These are phyloP conservation scores for Niebla homalea DNA, from an alignment of 495 filamentous ascomycete genomes.

Conservation along the genomic window DNA sequence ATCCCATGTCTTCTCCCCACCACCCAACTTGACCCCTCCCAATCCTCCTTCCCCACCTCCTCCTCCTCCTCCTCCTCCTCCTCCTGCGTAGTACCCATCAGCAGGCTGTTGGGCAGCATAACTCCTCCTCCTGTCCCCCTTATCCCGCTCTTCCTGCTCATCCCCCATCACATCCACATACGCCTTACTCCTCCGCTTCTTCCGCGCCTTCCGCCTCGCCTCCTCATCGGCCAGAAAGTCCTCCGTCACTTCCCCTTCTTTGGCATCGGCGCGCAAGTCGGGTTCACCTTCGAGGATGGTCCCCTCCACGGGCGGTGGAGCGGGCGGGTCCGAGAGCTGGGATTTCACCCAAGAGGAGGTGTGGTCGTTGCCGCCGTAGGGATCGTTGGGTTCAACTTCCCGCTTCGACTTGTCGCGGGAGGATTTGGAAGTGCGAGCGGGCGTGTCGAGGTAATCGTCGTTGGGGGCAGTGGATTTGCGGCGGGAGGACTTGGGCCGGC, in stretches of 20 bases:
- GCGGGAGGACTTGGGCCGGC: conserved; percentile 13
- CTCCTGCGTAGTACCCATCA: conserved; percentile 24
- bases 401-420: background rate
- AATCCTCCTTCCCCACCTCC: conserved; percentile 29
- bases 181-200: conserved; percentile 10
- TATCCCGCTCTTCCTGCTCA: conserved; percentile 20
- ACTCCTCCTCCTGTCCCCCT: conserved; percentile 22
- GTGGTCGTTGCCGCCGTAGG: conserved; percentile 34
- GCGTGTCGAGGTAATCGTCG: conserved; percentile 28
- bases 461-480: conserved; percentile 16
- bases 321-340: conserved; percentile 40
- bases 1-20: conserved; percentile 18
- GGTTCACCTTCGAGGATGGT: conserved; percentile 42
- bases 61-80: conserved; percentile 28
- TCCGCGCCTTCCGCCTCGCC: conserved; percentile 14
- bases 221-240: conserved; percentile 8
- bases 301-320: conserved; percentile 41
- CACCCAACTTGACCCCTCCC: conserved; percentile 22
- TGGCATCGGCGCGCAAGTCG: conserved; percentile 15
- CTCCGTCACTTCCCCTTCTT: background rate
- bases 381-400: conserved; percentile 11
- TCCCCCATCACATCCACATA: conserved; percentile 16
- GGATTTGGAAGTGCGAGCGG: conserved; percentile 20
- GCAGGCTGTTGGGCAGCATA: conserved; percentile 12
- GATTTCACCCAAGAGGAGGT: conserved; percentile 49